phyloP scores from a whole-genome alignment of 306 rosid genomes.

The Trifolium subterraneum region DNA sequence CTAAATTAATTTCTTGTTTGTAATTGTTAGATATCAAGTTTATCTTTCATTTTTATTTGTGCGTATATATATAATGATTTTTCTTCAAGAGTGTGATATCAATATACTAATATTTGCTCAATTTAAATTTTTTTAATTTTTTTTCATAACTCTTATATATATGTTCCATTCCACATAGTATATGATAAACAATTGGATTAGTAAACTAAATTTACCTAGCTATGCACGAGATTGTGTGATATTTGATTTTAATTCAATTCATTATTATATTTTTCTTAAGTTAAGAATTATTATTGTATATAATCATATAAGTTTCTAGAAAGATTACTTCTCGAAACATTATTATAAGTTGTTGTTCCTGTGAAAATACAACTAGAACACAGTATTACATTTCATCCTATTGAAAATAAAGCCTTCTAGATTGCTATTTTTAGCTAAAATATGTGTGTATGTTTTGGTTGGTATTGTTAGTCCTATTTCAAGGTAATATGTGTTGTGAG shows the following conservation, averaged over 20 bases:
- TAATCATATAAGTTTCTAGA: not conserved
- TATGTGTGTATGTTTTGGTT: not conserved
- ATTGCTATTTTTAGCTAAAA: constrained; percentile 32
- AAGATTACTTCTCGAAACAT: not conserved
- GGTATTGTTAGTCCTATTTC: constrained; percentile 41
- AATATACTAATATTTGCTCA: not conserved
- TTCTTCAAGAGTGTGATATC: not conserved
- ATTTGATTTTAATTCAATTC: not conserved
- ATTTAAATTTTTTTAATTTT: no score
- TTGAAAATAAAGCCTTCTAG: not conserved
- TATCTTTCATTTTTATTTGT: not conserved
- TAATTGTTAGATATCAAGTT: not conserved
- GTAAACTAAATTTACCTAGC: no score
- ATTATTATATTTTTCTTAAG: not conserved
- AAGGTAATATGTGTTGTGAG: constrained; percentile 15
- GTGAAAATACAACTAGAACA: not conserved
- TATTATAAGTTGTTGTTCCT: not conserved
- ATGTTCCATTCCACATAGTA: not conserved
- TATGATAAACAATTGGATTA: no score
- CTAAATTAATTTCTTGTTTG: not conserved
- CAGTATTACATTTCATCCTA: not conserved
- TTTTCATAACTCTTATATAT: not conserved
- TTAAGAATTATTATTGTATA: not conserved
- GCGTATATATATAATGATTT: not conserved
- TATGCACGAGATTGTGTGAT: not conserved